Evolutionary conservation across 495 filamentous ascomycete species (phyloP), one percentile per base, ranked within the genome.

Genomic region (Venustampulla echinocandica): DNA sequence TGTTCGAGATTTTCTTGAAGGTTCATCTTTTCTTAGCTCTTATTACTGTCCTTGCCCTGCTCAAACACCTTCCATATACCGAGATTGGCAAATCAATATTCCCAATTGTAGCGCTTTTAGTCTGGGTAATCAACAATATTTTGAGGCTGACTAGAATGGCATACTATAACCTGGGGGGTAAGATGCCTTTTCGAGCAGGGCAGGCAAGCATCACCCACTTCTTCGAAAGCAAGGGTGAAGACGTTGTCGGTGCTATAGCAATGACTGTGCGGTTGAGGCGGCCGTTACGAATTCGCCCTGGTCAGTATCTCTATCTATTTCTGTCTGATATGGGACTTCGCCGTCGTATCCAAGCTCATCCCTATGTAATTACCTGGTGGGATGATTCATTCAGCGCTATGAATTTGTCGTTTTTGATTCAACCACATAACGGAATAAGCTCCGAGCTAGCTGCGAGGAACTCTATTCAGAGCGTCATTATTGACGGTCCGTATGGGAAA

Each of bases 401-500:
- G 13, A 25, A 15, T 20, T 18, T 47, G 1, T 7, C 32, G 5
- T 39, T 47, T 11, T 24, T 47, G 1, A 28, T 45, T 15, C 28
- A 44, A 10, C 39, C 40, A 1, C 10, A 38, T 10, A 17, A 2
- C 13, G 33, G 39, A 13, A 1, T 45, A 1, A 45, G 11, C 2
- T 13, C 33, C 4, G 7, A 18, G n/a, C 17, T 45, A 10, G 33
- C 24, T 24, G 15, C 14, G 2, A 15, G 15, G 9, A 37, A 9
- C 1, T 13, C 9, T 13, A 28, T 50, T 17, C 10, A 13, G 24
- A 27, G 22, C 10, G 38, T 44, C 3, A 23, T 17, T 1, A 7
- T 52, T 17, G 49, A 52, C 19, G 49, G 49, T 15, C 43, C 49
- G 3, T 47, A 46, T 17, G 44, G 49, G 2, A 2, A 35, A 15